Evolutionary conservation across 2,329 filamentous ascomycete species (phyloP), one percentile per base, ranked within the genome.

Genomic region (Parascedosporium putredinis): DNA sequence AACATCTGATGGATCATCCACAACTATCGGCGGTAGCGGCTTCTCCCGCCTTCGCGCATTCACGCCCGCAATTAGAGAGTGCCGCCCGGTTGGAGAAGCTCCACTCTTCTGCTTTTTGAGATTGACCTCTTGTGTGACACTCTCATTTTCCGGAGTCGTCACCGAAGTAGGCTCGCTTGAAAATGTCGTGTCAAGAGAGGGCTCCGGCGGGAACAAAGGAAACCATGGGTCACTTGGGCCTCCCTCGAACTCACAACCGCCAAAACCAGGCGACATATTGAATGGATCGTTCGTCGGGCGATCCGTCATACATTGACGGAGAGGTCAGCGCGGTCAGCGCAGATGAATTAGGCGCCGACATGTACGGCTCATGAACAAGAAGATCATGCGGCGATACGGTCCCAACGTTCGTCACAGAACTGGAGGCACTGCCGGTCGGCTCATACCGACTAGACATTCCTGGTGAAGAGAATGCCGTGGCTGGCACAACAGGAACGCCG

Each of bases 351-450:
- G 89, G 89, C 33, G 88, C 81, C 54, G 88, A 94, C 62, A 79
- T 73, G 60, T 81, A 80, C 52, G 76, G 73, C 59, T 86, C 80
- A 57, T 81, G 78, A 58, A 90, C 73, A 56, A 84, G 69, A 56
- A 95, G 73, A 60, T 95, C 88, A 65, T 86, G 83, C 18, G 89
- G 89, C 54, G 89, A 95, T 54, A 95, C 78, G 38, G 89, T 95
- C 58, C 76, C 78, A 61, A 80, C 61, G 62, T 79, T 76, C 61
- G 70, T 72, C 25, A 67, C 66, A 48, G 74, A 71, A 64, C 72
- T 74, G 42, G 73, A 68, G 34, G 67, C 67, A 56, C 38, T 44
- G 22, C 47, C 38, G 9, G 24, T 27, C 2, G 75, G 63, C 58
- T 81, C 78, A 64, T 78, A 78, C 46, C 69, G 67, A 29, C 65